Evolutionary conservation across 257 asterid species (phyloP), one percentile per base, ranked within the genome.

Genomic region (Salvia hispanica): DNA sequence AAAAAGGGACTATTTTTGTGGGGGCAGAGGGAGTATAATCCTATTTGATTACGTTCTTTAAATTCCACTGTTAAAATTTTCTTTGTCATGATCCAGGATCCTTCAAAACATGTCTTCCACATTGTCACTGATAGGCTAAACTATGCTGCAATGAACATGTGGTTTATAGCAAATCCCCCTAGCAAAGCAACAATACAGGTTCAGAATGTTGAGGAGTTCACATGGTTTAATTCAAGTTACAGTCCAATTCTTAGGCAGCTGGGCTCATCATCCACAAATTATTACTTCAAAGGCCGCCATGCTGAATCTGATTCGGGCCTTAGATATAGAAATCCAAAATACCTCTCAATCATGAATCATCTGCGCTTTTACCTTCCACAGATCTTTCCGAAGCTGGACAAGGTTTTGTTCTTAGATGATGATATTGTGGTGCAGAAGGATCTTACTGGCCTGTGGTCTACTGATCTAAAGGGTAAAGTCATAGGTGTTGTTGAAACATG

Each of bases 401-500:
- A 90, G 78, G 87, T 92, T 73, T 81, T 92, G 45, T 92, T 92
- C 83, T 83, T 92, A 77, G 98, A 92, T 63, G 98, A 92, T 68
- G 98, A 92, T 74, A 63, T 92, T 44, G 97, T 90, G 64, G 93
- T 86, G 73, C 90, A 82, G 74, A 92, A 81, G 81, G 98, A 92
- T 80, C 87, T 92, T 25, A 79, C 83, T 5, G 76, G 77, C 63
- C 89, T 90, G 34, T 92, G 97, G 97, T 84, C 90, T 46, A 83
- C 88, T 70, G 80, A 92, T 75, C 85, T 86, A 12, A 83, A 80
- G 63, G 90, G 96, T 45, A 89, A 90, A 72, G 97, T 92, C 70
- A 84, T 92, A n/a, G 95, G 97, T 54, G 98, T 88, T 50, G 96
- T 92, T 25, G 98, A 92, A 81, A 92, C 98, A 9, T 92, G 98